Evolutionary conservation across 192 early-diverging fungal genomes (phyloP).

Genomic region (Coemansia sp.): DNA sequence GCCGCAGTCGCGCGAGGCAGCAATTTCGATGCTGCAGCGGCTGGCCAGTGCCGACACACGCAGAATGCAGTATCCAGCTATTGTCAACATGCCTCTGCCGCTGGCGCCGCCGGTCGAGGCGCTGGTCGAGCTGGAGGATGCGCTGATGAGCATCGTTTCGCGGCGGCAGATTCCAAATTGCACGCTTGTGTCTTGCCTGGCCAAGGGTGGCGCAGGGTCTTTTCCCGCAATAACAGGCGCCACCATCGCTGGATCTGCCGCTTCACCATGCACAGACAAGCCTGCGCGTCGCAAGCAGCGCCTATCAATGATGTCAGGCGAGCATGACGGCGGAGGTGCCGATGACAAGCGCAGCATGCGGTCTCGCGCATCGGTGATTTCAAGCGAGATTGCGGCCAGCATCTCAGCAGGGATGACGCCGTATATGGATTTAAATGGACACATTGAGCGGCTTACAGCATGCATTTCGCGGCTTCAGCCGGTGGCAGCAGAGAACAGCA

Average conservation of each 20-base stretch:
- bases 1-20: slow-evolving; percentile 35
- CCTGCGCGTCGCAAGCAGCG: slow-evolving; percentile 41
- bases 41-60: slow-evolving; percentile 5
- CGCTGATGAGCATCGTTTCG: slow-evolving; percentile 33
- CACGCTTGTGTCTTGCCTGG: slow-evolving; percentile 16
- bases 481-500: neutral
- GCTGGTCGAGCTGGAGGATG: slow-evolving; percentile 36
- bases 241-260: slow-evolving; percentile 14
- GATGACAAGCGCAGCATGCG: slow-evolving; percentile 49
- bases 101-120: slow-evolving; percentile 39
- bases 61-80: neutral
- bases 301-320: slow-evolving; percentile 29
- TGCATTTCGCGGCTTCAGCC: slow-evolving; percentile 48
- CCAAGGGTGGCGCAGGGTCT: slow-evolving; percentile 43
- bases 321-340: slow-evolving; percentile 15
- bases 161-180: slow-evolving; percentile 49
- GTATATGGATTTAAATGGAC: slow-evolving; percentile 41
- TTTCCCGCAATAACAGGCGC: slow-evolving; percentile 21
- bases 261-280: slow-evolving; percentile 20
- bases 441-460: slow-evolving; percentile 48
- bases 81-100: slow-evolving; percentile 21
- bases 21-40: slow-evolving; percentile 31
- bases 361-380: slow-evolving; percentile 31
- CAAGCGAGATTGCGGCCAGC: slow-evolving; percentile 22
- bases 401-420: slow-evolving; percentile 25